Percentiles rank a stretch among this genome's conserved stretches.
Conservation (phyloP, 2,329 filamentous ascomycete species). For the Neoascochyta sp. region DNA sequence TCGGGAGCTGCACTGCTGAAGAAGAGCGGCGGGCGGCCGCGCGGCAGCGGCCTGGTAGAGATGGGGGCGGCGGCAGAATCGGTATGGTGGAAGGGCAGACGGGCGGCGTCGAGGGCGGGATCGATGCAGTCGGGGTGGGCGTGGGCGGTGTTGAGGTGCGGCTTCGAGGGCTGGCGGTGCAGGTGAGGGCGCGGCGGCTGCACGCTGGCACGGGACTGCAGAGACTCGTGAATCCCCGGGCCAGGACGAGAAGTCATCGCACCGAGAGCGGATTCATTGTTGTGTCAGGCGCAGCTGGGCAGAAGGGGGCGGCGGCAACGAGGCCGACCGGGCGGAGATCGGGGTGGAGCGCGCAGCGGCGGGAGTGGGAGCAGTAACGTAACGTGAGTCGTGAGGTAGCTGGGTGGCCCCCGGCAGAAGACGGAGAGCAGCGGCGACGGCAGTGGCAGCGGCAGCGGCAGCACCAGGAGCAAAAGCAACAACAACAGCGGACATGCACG, state of each 20-base stretch:
- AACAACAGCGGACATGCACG: constrained; percentile 1
- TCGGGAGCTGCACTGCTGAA: constrained; percentile 22
- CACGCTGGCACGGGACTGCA: constrained; percentile 36
- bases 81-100: constrained; percentile 24
- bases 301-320: constrained; percentile 13
- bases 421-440: constrained; percentile 3
- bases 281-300: constrained; percentile 28
- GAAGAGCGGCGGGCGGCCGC: constrained; percentile 37
- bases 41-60: constrained; percentile 21
- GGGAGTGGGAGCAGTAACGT: too few species aligned
- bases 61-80: constrained; percentile 17
- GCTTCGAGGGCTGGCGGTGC: constrained; percentile 29
- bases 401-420: too few species aligned
- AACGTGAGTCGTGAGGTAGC: too few species aligned
- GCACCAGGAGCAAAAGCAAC: constrained; percentile 4
- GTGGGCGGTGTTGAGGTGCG: constrained; percentile 18
- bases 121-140: constrained; percentile 35
- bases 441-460: constrained; percentile 9
- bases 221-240: constrained; percentile 38
- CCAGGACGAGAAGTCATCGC: constrained; percentile 45
- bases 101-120: constrained; percentile 30
- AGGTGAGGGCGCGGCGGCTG: constrained; percentile 26
- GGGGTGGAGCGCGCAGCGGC: constrained; percentile 3
- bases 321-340: constrained; percentile 8
- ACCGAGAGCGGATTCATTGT: constrained; percentile 40